Evolutionary conservation across 2,329 filamentous ascomycete genomes (phyloP).

Genomic region (Colletotrichum salicis): DNA sequence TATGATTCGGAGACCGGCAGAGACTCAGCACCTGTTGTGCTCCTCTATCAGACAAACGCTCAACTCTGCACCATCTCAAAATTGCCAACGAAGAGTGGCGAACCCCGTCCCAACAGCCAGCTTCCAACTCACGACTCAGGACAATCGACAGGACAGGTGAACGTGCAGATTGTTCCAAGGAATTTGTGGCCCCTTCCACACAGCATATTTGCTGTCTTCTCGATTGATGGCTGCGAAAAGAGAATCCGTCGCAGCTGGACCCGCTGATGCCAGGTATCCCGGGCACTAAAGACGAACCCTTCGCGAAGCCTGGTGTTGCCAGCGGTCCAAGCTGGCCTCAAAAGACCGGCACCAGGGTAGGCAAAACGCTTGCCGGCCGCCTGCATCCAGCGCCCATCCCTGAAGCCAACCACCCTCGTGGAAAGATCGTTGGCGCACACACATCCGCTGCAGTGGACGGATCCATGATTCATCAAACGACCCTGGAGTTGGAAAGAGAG

Average conservation of each 20-base stretch:
- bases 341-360: conserved; percentile 1
- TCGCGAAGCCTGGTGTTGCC: conserved; percentile 9
- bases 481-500: neutral
- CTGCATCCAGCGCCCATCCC: conserved; percentile 15
- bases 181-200: conserved; percentile 10
- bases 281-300: conserved; percentile 7
- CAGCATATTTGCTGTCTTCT: neutral
- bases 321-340: conserved; percentile 20
- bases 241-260: neutral
- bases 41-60: conserved; percentile 20
- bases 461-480: conserved; percentile 32
- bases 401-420: conserved; percentile 28
- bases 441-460: conserved; percentile 17
- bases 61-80: neutral
- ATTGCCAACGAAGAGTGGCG: neutral
- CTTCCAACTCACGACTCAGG: conserved; percentile 4
- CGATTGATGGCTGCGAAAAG: neutral
- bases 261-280: conserved; percentile 1
- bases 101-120: neutral
- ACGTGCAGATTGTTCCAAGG: neutral
- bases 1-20: neutral
- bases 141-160: neutral
- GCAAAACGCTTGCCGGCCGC: conserved; percentile 26
- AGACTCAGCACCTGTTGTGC: neutral
- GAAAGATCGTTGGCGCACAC: conserved; percentile 29